Evolutionary conservation across 2,329 filamentous ascomycete genomes (phyloP), one percentile per base, ranked within the genome.

Genomic region (Thelonectria rubi): DNA sequence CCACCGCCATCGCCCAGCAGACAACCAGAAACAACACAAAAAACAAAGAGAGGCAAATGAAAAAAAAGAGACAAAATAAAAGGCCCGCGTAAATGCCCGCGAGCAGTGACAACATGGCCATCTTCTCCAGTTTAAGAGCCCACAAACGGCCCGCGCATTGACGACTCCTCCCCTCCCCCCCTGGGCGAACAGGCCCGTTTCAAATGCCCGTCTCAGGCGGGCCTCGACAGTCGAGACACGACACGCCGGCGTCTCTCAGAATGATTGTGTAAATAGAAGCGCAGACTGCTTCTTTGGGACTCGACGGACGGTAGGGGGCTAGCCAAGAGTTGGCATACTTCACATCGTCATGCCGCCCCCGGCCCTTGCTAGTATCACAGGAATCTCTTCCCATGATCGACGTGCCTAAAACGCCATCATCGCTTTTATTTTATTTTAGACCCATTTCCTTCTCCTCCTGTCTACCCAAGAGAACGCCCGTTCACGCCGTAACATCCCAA

Each of bases 131-230:
- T 32, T 42, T 39, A 26, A 55, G 45, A 60, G 24, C 52, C 58
- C 58, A 52, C 58, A 58, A 53, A 55, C 58, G 56, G 54, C 48
- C 51, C 60, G 56, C 63, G 60, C 63, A 65, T 65, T 65, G 58
- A 70, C 68, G 55, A 65, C 55, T 50, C 14, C 32, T 26, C 18
- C 24, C n/a, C 30, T 42, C 54, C 50, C 46, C 40, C 58, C 60
- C 64, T 60, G 57, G 64, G 24, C 24, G 52, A 65, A 59, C 61
- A 64, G 43, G 62, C 62, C 55, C 61, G 69, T 71, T 71, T 71
- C 69, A 71, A 40, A 51, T 70, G 45, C 32, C 64, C 57, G 69
- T 71, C 69, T 71, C 69, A 71, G 69, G 62, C 63, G 42, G 58
- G 62, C 58, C 48, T 59, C 49, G 55, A 63, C 54, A 55, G 46